Evolutionary conservation across 257 asterid species (phyloP).

Genomic region (Gentiana macrophylla): DNA sequence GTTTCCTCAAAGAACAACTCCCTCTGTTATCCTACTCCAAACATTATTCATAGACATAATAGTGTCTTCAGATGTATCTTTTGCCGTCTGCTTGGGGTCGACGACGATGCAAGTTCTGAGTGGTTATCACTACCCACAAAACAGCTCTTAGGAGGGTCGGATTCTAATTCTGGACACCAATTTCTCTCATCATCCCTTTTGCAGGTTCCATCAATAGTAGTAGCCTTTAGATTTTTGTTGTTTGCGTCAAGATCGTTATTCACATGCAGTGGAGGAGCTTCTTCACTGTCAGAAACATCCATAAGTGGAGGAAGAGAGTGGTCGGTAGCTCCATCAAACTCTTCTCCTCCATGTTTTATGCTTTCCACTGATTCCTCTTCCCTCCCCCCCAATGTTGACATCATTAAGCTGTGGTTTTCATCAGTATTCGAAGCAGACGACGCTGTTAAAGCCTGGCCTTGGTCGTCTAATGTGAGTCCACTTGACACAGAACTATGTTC

Average conservation of each 20-base stretch:
- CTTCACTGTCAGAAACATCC: slow-evolving; percentile 13
- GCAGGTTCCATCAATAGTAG: too few species aligned
- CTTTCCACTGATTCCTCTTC: slow-evolving; percentile 22
- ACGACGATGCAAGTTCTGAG: slow-evolving; percentile 10
- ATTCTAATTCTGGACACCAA: slow-evolving; percentile 1
- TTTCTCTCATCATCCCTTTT: too few species aligned
- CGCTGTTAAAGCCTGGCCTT: slow-evolving; percentile 8
- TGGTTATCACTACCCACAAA: slow-evolving; percentile 9
- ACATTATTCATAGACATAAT: slow-evolving; percentile 8
- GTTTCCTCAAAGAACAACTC: slow-evolving; percentile 38
- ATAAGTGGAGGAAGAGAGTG: slow-evolving; percentile 8
- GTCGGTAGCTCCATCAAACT: slow-evolving; percentile 19
- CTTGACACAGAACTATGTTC: slow-evolving; percentile 15
- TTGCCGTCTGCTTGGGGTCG: slow-evolving; percentile 4
- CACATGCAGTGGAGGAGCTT: slow-evolving; percentile 10
- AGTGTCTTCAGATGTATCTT: slow-evolving; percentile 15
- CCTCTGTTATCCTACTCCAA: slow-evolving; percentile 17
- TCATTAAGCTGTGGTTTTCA: slow-evolving; percentile 14
- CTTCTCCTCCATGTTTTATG: slow-evolving; percentile 10
- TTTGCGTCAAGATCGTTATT: slow-evolving; percentile 8
- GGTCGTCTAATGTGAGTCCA: slow-evolving; percentile 9
- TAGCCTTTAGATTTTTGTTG: not conserved
- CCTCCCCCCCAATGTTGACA: slow-evolving; percentile 15
- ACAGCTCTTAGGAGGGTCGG: slow-evolving; percentile 1
- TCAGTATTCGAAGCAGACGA: slow-evolving; percentile 19